Evolutionary conservation across 805 yeast genomes (phyloP).

Genomic region (Ogataea thermomethanolica): DNA sequence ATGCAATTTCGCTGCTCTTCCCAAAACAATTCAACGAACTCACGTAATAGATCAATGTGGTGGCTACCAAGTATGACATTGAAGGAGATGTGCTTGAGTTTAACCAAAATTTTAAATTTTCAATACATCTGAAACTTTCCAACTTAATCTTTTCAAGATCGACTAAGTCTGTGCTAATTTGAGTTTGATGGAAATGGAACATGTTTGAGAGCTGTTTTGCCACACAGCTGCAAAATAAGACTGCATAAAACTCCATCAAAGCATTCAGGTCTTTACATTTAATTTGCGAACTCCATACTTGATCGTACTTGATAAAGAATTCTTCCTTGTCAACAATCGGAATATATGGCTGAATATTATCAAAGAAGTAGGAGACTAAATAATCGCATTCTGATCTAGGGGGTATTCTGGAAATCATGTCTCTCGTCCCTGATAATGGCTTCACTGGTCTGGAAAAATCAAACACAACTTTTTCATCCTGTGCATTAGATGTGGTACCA

Average conservation of each 20-base stretch:
- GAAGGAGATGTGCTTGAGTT: slow-evolving; percentile 21
- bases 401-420: slow-evolving; percentile 15
- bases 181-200: background rate
- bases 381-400: slow-evolving; percentile 9
- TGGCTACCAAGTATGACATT: slow-evolving; percentile 16
- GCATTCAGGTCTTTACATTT: slow-evolving; percentile 13
- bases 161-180: background rate
- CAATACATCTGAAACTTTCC: slow-evolving; percentile 17
- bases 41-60: slow-evolving; percentile 20
- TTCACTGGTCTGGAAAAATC: slow-evolving; percentile 16
- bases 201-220: slow-evolving; percentile 9
- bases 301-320: slow-evolving; percentile 16
- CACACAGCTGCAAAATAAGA: slow-evolving; percentile 21
- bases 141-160: slow-evolving; percentile 13
- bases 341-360: slow-evolving; percentile 19
- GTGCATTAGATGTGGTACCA: slow-evolving; percentile 6
- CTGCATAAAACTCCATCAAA: slow-evolving; percentile 17
- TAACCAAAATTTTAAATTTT: slow-evolving; percentile 18
- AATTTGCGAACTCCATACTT: slow-evolving; percentile 12
- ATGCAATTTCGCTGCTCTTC: slow-evolving; percentile 14
- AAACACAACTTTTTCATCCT: slow-evolving; percentile 14
- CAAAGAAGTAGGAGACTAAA: slow-evolving; percentile 20
- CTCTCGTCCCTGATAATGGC: slow-evolving; percentile 11
- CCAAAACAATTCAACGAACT: slow-evolving; percentile 23
- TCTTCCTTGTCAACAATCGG: slow-evolving; percentile 24